These are phyloP conservation scores for Alternaria atra DNA, from an alignment of 2,329 filamentous ascomycete genomes.

Conservation along the genomic window DNA sequence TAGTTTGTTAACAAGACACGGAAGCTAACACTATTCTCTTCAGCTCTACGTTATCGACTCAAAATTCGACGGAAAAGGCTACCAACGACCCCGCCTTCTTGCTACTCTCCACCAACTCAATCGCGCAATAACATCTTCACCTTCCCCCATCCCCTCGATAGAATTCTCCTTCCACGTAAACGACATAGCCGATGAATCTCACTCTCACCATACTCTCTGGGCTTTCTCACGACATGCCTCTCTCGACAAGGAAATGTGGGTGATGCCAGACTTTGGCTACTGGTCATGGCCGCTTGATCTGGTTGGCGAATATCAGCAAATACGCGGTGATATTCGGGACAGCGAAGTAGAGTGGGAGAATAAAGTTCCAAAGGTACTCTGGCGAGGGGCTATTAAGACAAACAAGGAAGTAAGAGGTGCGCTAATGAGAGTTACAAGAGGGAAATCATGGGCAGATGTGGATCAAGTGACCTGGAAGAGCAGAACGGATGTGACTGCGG, in stretches of 20 bases:
- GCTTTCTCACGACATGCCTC: constrained; percentile 21
- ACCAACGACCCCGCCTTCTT: constrained; percentile 37
- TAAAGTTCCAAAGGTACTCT: constrained; percentile 30
- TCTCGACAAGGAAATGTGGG: constrained; percentile 25
- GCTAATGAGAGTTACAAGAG: constrained; percentile 18
- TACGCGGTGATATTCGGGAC: constrained; percentile 17
- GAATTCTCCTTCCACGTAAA: constrained; percentile 62
- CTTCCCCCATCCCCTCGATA: constrained; percentile 60
- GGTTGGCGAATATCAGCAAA: constrained; percentile 27
- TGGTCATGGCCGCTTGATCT: constrained; percentile 31
- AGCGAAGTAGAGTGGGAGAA: constrained; percentile 24
- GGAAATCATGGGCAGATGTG: constrained; percentile 29
- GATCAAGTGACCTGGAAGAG: constrained; percentile 26
- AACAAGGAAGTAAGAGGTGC: constrained; percentile 26
- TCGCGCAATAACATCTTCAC: constrained; percentile 53
- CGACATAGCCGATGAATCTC: constrained; percentile 20
- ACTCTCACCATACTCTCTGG: constrained; percentile 25
- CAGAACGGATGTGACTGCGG: constrained; percentile 14
- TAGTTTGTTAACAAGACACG: not conserved
- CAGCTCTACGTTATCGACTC: constrained; percentile 48
- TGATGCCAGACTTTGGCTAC: constrained; percentile 39
- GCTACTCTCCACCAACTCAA: constrained; percentile 63
- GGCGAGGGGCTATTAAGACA: constrained; percentile 45
- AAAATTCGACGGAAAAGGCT: constrained; percentile 27
- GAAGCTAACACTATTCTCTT: not conserved